phyloP scores from a whole-genome alignment of 2,329 filamentous ascomycete genomes.

The Aspergillus piperis region DNA sequence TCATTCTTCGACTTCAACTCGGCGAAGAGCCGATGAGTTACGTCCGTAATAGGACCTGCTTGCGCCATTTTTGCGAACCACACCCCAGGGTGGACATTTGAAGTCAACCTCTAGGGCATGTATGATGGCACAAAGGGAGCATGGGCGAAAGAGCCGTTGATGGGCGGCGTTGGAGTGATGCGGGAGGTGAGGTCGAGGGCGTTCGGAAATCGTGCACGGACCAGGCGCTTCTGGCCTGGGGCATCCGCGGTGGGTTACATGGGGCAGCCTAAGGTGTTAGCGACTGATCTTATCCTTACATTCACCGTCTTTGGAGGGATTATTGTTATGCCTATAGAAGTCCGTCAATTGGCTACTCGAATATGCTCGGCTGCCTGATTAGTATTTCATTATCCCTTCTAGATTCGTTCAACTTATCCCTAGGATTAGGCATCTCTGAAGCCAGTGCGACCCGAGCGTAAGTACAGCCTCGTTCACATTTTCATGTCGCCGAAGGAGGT shows the following conservation, averaged over 20 bases:
- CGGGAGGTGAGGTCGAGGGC: conserved; percentile 27
- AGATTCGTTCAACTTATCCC: neutral
- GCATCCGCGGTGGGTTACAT: conserved; percentile 7
- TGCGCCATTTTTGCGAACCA: conserved; percentile 48
- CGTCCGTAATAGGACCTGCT: conserved; percentile 49
- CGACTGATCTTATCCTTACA: neutral
- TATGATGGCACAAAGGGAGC: conserved; percentile 20
- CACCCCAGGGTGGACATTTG: conserved; percentile 43
- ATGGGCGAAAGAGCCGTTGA: conserved; percentile 24
- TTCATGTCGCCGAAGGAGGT: too few relatives aligned
- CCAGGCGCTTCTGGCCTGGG: conserved; percentile 22
- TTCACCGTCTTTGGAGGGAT: neutral
- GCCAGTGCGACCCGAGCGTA: neutral
- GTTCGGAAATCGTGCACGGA: conserved; percentile 28
- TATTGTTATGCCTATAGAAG: neutral
- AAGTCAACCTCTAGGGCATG: conserved; percentile 37
- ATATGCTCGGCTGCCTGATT: neutral
- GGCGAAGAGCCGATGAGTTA: conserved; percentile 57
- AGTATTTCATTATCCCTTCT: neutral
- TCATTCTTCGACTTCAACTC: conserved; percentile 61
- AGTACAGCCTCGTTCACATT: neutral
- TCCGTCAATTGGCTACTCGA: neutral
- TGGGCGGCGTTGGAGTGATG: conserved; percentile 21
- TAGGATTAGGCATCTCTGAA: neutral
- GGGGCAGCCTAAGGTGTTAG: neutral